A percentile compares a stretch with the other conserved stretches of the same genome.
Conservation (phyloP, 1,284 basidiomycete genomes). For the Moesziomyces sp. region DNA sequence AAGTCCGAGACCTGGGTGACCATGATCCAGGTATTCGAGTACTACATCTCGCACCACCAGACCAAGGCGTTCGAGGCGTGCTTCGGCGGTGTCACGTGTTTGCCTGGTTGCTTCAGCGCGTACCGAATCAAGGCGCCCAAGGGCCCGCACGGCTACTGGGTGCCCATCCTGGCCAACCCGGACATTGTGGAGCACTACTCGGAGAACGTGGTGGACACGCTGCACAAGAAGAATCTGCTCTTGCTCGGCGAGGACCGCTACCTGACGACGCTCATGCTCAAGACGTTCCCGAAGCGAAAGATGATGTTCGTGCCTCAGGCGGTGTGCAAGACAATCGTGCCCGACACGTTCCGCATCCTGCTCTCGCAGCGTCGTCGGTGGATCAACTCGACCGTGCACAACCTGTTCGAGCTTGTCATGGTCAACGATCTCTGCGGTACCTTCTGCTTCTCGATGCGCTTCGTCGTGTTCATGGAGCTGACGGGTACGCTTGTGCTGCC, state of each 20-base stretch:
- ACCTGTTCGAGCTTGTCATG: slow-evolving; percentile 70
- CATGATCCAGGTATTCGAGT: slow-evolving; percentile 82
- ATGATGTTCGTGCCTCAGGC: slow-evolving; percentile 70
- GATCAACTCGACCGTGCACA: slow-evolving; percentile 71
- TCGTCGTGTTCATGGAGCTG: slow-evolving; percentile 70
- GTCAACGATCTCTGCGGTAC: slow-evolving; percentile 70
- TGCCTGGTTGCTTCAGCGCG: slow-evolving; percentile 70
- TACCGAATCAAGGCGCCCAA: slow-evolving; percentile 71
- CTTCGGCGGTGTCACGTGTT: slow-evolving; percentile 70
- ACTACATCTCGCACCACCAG: slow-evolving; percentile 98
- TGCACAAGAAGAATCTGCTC: slow-evolving; percentile 71
- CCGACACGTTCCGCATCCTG: slow-evolving; percentile 70
- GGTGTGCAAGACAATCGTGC: slow-evolving; percentile 71
- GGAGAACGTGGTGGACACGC: slow-evolving; percentile 70
- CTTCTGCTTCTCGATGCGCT: slow-evolving; percentile 71
- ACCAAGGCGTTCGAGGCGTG: slow-evolving; percentile 72
- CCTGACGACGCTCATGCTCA: slow-evolving; percentile 70
- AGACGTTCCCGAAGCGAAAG: slow-evolving; percentile 71
- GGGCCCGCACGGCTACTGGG: slow-evolving; percentile 70
- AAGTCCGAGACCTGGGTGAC: slow-evolving; percentile 71
- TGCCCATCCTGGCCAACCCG: slow-evolving; percentile 70
- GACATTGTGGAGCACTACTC: slow-evolving; percentile 71
- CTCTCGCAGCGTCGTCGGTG: slow-evolving; percentile 70
- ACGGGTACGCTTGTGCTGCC: slow-evolving; percentile 70
- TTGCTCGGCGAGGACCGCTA: slow-evolving; percentile 71